phyloP scores from a whole-genome alignment of 73 alveolate genomes.

The Paramecium biaurelia region DNA sequence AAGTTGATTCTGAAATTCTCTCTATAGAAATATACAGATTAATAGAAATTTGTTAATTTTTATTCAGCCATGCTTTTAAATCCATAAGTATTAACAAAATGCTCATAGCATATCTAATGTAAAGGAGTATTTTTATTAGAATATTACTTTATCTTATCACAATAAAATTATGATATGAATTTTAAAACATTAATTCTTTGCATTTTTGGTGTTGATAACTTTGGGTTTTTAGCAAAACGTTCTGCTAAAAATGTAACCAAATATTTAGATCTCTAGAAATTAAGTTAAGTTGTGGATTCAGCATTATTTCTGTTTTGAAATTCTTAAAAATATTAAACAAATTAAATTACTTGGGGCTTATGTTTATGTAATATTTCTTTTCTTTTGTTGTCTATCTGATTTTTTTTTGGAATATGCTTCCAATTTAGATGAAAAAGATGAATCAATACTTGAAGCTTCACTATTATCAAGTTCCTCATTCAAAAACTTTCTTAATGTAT shows the following conservation, averaged over 20 bases:
- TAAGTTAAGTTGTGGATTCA: not conserved
- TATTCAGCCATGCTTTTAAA: slow-evolving; percentile 41
- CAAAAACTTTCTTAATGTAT: not conserved
- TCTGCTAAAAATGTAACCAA: not conserved
- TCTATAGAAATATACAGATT: not conserved
- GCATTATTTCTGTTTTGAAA: not conserved
- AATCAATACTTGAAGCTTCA: not conserved
- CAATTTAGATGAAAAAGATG: not conserved
- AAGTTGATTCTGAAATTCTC: not conserved
- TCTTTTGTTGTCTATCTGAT: not conserved
- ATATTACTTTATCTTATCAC: not conserved
- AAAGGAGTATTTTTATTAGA: not conserved
- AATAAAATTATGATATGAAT: slow-evolving; percentile 29
- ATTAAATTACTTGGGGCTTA: slow-evolving; percentile 17
- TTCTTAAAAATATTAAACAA: not conserved
- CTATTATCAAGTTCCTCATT: slow-evolving; percentile 9
- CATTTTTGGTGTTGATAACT: not conserved
- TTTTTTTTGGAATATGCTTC: not conserved
- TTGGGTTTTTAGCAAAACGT: not conserved
- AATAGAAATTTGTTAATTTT: slow-evolving; percentile 17
- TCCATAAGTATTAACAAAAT: slow-evolving; percentile 40
- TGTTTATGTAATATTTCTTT: not conserved
- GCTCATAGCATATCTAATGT: slow-evolving; percentile 27
- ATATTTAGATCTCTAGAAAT: not conserved
- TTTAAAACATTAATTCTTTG: slow-evolving; percentile 1